These are phyloP conservation scores for Spizellomyces sp. DNA, from an alignment of 192 early-diverging fungal genomes.

Conservation along the genomic window DNA sequence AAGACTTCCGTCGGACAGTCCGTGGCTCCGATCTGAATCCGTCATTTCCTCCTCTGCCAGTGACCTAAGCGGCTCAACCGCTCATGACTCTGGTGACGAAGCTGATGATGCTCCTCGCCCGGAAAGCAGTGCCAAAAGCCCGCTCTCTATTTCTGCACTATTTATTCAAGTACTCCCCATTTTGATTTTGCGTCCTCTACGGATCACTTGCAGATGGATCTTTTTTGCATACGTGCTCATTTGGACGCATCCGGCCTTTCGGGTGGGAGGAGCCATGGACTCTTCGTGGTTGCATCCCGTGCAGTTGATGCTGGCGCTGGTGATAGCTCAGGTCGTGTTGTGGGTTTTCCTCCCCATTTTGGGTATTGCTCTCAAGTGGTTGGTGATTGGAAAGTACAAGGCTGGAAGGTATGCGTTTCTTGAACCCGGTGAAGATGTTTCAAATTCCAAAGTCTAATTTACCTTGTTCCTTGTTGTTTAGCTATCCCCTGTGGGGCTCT, in stretches of 20 bases:
- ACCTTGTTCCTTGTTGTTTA: constrained; percentile 40
- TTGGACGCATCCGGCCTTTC: background rate
- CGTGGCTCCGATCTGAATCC: no score
- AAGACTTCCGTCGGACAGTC: no score
- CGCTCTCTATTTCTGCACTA: no score
- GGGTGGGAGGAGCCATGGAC: constrained; percentile 25
- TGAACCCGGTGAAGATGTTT: constrained; percentile 37
- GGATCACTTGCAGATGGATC: background rate
- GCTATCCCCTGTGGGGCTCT: constrained; percentile 26
- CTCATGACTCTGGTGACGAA: no score
- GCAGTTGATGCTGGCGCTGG: constrained; percentile 17
- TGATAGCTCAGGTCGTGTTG: constrained; percentile 4
- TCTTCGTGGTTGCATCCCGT: background rate
- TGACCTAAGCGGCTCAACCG: no score
- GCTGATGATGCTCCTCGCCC: no score
- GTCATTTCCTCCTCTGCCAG: no score
- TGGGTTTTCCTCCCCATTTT: constrained; percentile 36
- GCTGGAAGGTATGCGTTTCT: constrained; percentile 35
- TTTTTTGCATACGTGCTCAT: constrained; percentile 1
- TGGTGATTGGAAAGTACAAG: constrained; percentile 47
- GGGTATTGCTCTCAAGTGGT: constrained; percentile 43
- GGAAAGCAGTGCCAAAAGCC: no score
- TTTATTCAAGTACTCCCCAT: no score
- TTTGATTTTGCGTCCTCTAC: no score
- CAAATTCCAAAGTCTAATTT: constrained; percentile 22